Base-by-base conservation (phyloP, 1,284 basidiomycete species). In the Fomitopsis palustris region DNA sequence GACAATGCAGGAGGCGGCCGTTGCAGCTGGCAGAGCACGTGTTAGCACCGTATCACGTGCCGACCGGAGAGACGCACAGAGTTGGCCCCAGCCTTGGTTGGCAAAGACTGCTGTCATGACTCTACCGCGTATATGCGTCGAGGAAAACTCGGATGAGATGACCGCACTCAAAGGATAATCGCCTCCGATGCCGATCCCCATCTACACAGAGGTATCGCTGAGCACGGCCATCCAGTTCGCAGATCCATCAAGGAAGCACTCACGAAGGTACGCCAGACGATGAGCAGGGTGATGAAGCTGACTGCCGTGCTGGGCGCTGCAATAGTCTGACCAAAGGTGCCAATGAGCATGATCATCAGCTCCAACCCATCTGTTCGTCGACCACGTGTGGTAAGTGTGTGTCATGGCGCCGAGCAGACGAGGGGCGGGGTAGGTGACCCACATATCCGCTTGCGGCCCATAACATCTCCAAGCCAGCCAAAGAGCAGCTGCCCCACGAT, bases 141-240 rank as follows among this genome's bases (percentile, higher is more conserved):
- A 81, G 3, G 92, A 87, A 67, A 93, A 93, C 70, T 95, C 92
- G 35, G 85, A 87, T 4, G 85, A 82, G 62, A 88, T 88, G 61
- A 87, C 81, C 1, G 87, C 85, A 53, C 77, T 80, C 3, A 88
- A 72, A 23, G 87, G 87, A 64, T 88, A 88, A 65, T 88, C 85
- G 43, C 92, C 92, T 31, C 90, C 87, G 27, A 90, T 87, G 2
- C 88, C 87, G 5, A 90, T 68, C 1, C 88, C 88, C 79, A 83
- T 83, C 81, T 83, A 47, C 6, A 37, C 1, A 14, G n/a, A 12
- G 14, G n/a, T 5, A 6, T 41, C 70, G 14, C 41, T 53, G 1
- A 10, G 71, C 62, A 8, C 19, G 39, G 42, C 27, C 2, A 16
- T 19, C 31, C 31, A 14, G 45, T 23, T 25, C 17, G 35, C 8